Evolutionary conservation across 2,329 filamentous ascomycete genomes (phyloP), one percentile per base, ranked within the genome.

Genomic region (Penicillium sp.): DNA sequence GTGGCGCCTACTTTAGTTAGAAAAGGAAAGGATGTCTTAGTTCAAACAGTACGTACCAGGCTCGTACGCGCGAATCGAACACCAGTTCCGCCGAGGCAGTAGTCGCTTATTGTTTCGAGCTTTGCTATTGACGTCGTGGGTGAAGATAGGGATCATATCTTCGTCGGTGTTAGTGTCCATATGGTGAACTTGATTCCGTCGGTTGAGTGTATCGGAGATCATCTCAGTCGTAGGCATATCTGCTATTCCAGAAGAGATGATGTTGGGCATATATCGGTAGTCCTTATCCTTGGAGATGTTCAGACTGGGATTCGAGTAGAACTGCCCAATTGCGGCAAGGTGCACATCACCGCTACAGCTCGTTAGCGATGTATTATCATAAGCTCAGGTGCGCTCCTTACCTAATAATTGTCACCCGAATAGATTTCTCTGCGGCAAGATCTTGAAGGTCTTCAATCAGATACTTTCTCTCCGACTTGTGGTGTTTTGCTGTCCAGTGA

Each of bases 401-500:
- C 86, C 86, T 92, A 56, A 99, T 84, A 64, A 99, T 92, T 0
- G 94, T 98, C 56, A 99, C 84, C 48, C 95, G 90, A 55, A 97
- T 86, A 15, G 92, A 97, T 75, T 96, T 96, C 75, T 95, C 92
- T 23, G 92, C 92, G 8, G 96, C 93, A 62, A 99, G 84, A 71
- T 97, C 92, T 77, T 99, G 96, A 29, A 99, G 82, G 70, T 97
- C 93, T 73, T 95, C 91, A 46, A 99, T 87, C 65, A 98, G 84
- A 76, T 91, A 90, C 65, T 89, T 91, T 55, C 95, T 88, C 78
- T 99, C 95, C 29, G 88, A 84, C 75, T 98, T 99, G 81, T 98
- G 93, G 73, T 93, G 91, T 74, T 92, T 96, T 44, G 94, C 92
- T 0, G 94, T 97, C 95, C 95, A 99, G 74, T 99, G 94, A 76